A percentile compares a stretch with the other conserved stretches of the same genome.
Conservation (phyloP, 1,139 yeast genomes). For the Protomyces macrosporus region DNA sequence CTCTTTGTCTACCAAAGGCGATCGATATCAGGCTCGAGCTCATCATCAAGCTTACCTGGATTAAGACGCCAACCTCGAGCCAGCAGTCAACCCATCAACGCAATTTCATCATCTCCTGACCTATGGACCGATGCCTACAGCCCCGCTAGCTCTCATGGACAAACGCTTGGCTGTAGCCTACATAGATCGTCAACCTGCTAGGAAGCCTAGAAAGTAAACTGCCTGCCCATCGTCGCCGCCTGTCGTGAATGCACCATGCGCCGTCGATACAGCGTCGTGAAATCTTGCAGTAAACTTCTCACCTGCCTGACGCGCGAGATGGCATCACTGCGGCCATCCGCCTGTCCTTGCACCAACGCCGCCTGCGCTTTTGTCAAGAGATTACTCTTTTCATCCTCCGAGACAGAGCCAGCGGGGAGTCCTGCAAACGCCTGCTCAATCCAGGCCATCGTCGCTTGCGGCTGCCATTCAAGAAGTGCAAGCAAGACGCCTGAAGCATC, state of each 20-base stretch:
- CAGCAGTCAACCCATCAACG: too few relatives aligned
- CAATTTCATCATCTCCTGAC: too few relatives aligned
- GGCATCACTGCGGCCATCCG: not conserved
- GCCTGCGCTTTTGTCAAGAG: constrained; percentile 40
- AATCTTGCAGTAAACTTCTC: constrained; percentile 25
- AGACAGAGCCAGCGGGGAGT: constrained; percentile 57
- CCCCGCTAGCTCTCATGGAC: too few relatives aligned
- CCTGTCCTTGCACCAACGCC: not conserved
- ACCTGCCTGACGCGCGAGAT: constrained; percentile 6
- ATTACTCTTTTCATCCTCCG: constrained; percentile 59
- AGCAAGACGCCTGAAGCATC: constrained; percentile 74
- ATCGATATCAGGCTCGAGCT: too few relatives aligned
- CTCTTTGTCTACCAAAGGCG: too few relatives aligned
- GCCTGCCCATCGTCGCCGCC: not conserved
- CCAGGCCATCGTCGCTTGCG: constrained; percentile 53
- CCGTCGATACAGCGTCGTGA: constrained; percentile 25
- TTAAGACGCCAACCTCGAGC: too few relatives aligned
- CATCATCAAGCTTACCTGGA: too few relatives aligned
- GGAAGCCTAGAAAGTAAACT: not conserved
- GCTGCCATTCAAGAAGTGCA: constrained; percentile 56
- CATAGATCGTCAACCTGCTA: too few relatives aligned
- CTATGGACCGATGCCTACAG: too few relatives aligned
- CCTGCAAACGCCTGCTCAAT: constrained; percentile 50
- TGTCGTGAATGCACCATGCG: constrained; percentile 17
- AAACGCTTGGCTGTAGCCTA: too few relatives aligned